Conservation (phyloP, 2,329 filamentous ascomycete species). For the Penicillium sp. region DNA sequence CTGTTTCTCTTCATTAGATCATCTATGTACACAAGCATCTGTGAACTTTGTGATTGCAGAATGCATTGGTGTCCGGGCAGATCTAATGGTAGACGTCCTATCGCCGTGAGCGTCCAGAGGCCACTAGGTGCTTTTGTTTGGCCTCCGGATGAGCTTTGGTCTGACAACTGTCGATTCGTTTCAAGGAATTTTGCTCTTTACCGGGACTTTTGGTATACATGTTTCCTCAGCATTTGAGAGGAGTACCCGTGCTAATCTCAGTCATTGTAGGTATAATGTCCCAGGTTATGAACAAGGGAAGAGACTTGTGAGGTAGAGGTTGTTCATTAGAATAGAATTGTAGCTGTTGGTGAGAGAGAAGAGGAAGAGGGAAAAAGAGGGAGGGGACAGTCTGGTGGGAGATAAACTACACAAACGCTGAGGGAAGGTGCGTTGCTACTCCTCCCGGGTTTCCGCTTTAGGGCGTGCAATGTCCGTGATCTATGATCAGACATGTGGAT, state of each 20-base stretch:
- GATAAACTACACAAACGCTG: too few species aligned
- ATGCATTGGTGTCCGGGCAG: background rate
- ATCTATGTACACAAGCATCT: background rate
- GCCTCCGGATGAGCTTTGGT: background rate
- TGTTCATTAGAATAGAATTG: too few species aligned
- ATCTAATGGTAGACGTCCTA: slow-evolving; percentile 1
- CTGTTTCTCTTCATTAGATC: background rate
- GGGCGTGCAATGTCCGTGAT: too few species aligned
- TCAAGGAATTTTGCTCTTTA: background rate
- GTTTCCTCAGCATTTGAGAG: background rate
- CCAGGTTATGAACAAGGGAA: slow-evolving; percentile 1
- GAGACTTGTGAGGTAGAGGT: background rate
- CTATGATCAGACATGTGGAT: too few species aligned
- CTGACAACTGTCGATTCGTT: background rate
- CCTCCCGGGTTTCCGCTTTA: too few species aligned
- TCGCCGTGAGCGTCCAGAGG: background rate
- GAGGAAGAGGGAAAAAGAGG: too few species aligned
- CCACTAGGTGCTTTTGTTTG: background rate
- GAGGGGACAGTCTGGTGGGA: too few species aligned
- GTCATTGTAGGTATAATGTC: slow-evolving; percentile 1
- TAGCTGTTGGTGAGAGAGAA: too few species aligned
- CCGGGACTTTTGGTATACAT: background rate
- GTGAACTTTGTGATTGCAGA: background rate
- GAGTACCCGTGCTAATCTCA: background rate
- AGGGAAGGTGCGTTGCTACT: too few species aligned